These are phyloP conservation scores for Plasmodiophora brassicae DNA, from an alignment of 208 protist genomes.

Conservation along the genomic window DNA sequence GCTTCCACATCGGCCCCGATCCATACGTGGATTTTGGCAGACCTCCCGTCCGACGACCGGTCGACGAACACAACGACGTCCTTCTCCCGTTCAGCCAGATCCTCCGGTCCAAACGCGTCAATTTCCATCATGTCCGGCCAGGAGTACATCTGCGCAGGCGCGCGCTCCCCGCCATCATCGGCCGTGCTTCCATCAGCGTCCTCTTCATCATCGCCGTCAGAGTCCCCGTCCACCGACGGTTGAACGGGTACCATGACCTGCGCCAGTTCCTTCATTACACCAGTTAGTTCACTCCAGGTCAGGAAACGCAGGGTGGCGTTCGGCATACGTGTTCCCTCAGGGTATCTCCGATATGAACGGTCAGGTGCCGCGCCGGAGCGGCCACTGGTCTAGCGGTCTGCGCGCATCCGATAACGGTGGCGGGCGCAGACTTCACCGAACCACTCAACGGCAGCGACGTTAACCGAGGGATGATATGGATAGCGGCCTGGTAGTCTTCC, in stretches of 20 bases:
- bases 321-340: not conserved
- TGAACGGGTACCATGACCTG: too few relatives aligned
- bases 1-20: not conserved
- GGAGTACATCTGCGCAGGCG: not conserved
- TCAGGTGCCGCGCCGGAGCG: not conserved
- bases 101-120: conserved; percentile 4
- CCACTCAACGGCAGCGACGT: not conserved
- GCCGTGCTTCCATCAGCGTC: not conserved
- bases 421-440: not conserved
- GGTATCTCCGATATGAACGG: not conserved
- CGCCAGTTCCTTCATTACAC: too few relatives aligned
- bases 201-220: not conserved
- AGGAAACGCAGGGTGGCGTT: too few relatives aligned
- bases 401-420: not conserved
- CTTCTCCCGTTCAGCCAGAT: not conserved
- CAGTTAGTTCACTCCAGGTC: too few relatives aligned
- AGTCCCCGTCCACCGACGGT: not conserved
- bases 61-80: not conserved
- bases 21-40: not conserved
- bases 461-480: too few relatives aligned
- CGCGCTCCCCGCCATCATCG: not conserved
- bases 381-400: not conserved
- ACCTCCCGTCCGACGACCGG: not conserved
- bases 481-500: not conserved
- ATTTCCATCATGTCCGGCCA: not conserved